Base-by-base conservation (phyloP, 2,329 filamentous ascomycete genomes). In the Fusarium newnesense region DNA sequence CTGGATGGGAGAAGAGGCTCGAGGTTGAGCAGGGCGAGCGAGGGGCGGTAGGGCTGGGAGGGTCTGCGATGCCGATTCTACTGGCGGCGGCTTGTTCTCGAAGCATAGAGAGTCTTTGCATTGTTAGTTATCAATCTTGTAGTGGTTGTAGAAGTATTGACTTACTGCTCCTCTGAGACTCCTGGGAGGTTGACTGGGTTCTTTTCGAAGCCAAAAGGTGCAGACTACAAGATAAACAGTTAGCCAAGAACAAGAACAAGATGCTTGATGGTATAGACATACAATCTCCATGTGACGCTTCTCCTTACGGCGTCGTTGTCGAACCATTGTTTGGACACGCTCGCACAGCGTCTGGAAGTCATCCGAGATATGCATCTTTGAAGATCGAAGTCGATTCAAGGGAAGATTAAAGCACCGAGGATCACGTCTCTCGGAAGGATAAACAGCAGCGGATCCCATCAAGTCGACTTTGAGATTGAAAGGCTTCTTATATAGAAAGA, bases 101-200 rank as follows among this genome's bases (percentile, higher is more conserved):
- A 68, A 88, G 81, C 71, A 87, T 81, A 37, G 82, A 77, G 72
- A 89, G 82, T 70, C 87, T 88, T 60, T 52, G n/a, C 21, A 36
- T 49, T n/a, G 34, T 56, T 24, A 64, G 64, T 36, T n/a, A 34
- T 43, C 26, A 12, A 5, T 37, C 4, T 40, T 54, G 34, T 46
- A 28, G 53, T 24, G 24, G 9, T 60, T 32, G 47, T 36, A 36
- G 19, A 47, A n/a, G 36, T 36, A 46, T 44, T 43, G 10, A 83
- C 88, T 80, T 84, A 90, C 88, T 91, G 88, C 74, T 90, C 87
- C 72, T 89, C 84, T 50, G 86, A 87, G 46, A 90, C 82, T 43
- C 89, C 89, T 5, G 88, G 87, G 19, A 91, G 81, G 47, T 80
- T 81, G 44, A 87, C 82, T n/a, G 84, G 81, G 76, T 89, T 87